Conservation (phyloP, 2,329 filamentous ascomycete genomes). For the Helotiales sp. region DNA sequence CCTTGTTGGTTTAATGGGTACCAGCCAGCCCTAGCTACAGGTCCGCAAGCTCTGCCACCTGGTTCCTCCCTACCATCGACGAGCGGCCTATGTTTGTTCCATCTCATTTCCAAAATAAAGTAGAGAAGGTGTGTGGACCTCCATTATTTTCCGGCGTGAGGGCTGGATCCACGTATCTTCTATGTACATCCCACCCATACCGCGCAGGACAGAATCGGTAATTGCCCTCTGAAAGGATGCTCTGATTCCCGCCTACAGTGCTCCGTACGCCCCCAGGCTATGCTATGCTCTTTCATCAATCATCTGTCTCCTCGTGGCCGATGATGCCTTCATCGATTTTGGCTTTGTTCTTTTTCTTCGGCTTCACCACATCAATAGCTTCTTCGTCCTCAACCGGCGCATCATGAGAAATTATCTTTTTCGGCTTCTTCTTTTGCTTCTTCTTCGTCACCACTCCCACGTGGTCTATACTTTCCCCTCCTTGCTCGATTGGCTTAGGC, state of each 20-base stretch:
- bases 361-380: constrained; percentile 33
- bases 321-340: constrained; percentile 20
- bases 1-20: no score
- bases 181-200: constrained; percentile 1
- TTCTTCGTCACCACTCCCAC: constrained; percentile 21
- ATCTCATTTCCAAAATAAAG: no score
- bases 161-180: not conserved
- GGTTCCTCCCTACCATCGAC: no score
- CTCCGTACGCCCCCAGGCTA: constrained; percentile 18
- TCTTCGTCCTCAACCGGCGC: constrained; percentile 20
- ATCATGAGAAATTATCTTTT: constrained; percentile 34
- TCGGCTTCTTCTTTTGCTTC: constrained; percentile 54
- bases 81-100: no score
- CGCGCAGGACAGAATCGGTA: not conserved
- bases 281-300: constrained; percentile 11
- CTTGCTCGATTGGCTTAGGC: constrained; percentile 32
- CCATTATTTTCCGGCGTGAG: no score
- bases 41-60: no score
- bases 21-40: no score
- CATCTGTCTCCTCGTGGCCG: not conserved
- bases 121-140: no score
- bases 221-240: not conserved
- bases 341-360: constrained; percentile 46
- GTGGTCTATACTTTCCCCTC: constrained; percentile 17
- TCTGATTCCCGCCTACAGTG: constrained; percentile 6